Base-by-base conservation (phyloP, 1,284 basidiomycete genomes). In the Takashimella koratensis region DNA sequence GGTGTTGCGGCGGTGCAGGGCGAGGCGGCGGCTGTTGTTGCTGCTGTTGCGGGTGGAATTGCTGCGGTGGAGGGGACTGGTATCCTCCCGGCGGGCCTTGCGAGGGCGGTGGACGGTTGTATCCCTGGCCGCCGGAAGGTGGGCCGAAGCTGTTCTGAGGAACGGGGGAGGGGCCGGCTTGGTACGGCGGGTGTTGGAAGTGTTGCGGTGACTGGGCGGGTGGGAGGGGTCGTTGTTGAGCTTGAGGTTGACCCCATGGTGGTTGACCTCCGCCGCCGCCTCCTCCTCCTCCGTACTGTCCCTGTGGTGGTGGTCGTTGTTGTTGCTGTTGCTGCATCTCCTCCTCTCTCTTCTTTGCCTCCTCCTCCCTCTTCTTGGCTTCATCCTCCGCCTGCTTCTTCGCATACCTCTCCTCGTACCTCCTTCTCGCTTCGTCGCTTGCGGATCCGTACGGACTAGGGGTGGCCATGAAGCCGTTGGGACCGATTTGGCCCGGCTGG, bases 361-460 rank as follows among this genome's bases (percentile, higher is more conserved):
- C 59, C 56, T 45, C 63, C 56, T 49, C 36, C 10, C 26, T 21
- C 12, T 51, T 48, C 47, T 55, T 60, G 4, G 63, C 66, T 49
- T 65, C 67, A 20, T 70, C 69, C 53, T 71, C 69, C 19, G 61
- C 63, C 45, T 57, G 59, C 52, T 72, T 74, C 56, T 60, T 66
- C 2, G 66, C 65, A 54, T 74, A 74, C 43, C 72, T 54, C 62
- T 74, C 72, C 49, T 74, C 72, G 54, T 74, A 74, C 54, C 72
- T 60, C 27, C 72, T 62, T 44, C 68, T 63, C 4, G 72, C 72
- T 55, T 74, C 72, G 51, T 69, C 70, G 46, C 65, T 68, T 22
- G 68, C 72, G 41, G 41, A 44, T 16, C 70, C 66, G 57, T 71
- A 74, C 2, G 72, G 72, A 40, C 49, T 58, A 4, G 72, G 72